Base-by-base conservation (phyloP, 2,329 filamentous ascomycete species). In the Verruconis gallopava region DNA sequence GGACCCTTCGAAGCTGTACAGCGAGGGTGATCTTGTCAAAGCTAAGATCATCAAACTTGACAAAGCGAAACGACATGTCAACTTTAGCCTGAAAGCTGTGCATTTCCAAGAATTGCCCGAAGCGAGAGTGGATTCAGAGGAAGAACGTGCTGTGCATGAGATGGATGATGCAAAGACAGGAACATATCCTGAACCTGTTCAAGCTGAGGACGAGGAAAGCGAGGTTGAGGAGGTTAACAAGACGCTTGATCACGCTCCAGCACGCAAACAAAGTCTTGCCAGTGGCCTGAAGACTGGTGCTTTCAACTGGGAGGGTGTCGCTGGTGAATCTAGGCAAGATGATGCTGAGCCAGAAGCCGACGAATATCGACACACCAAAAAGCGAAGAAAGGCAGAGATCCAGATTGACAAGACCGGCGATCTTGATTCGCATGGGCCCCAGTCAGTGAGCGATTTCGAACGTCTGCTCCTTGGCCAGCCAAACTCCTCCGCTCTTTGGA, bases 401-500 rank as follows among this genome's bases (percentile, higher is more conserved):
- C 79, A 89, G 52, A 72, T 91, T 40, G 93, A 98, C 57, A 78
- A 78, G 49, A 98, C 89, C 3, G 91, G 82, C n/a, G 84, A 94
- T 52, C 75, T 98, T 9, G 86, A 95, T 58, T 77, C 75, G 37
- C 77, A 88, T 51, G 89, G 89, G 0, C 91, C 91, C 2, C 86
- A 93, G 57, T 89, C 85, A 1, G 75, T 84, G 13, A 84, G 82
- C 48, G 93, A 98, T 61, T 98, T 86, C 59, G 93, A 98, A 64
- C 81, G 91, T 51, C 77, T 95, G 18, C 74, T 98, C 33, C 75
- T 98, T 17, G 85, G 86, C 43, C 83, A 93, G 57, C 86, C 91
- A 2, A 86, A 96, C 63, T 89, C 84, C n/a, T 93, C 89, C 1
- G 71, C 81, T 47, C 73, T 96, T 20, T 98, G 91, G 91, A 84